A percentile compares a stretch with the other conserved stretches of the same genome.
Evolutionary conservation across 495 filamentous ascomycete genomes (phyloP).

Genomic region (Glonium stellatum): DNA sequence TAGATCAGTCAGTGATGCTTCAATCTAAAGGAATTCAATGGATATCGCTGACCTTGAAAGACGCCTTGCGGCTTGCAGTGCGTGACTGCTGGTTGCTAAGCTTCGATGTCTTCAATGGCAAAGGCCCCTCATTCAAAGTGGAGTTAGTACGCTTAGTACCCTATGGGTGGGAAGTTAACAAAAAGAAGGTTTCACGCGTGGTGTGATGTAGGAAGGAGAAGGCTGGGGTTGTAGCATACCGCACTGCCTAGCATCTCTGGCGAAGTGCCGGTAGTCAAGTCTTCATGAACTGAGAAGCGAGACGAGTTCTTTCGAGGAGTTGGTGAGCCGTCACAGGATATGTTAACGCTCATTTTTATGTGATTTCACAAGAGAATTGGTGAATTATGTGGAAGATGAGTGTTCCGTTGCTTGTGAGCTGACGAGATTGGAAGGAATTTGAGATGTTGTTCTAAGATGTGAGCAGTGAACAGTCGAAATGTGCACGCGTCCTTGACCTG

Average conservation of each 20-base stretch:
- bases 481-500: conserved; percentile 8
- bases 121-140: conserved; percentile 15
- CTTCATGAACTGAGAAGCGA: conserved; percentile 21
- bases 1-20: conserved; percentile 40
- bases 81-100: conserved; percentile 36
- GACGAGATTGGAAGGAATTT: conserved; percentile 7
- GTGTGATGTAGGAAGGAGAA: conserved; percentile 1
- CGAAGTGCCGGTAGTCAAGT: conserved; percentile 19
- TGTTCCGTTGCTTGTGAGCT: not conserved
- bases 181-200: conserved; percentile 5
- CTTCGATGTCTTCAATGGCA: conserved; percentile 39
- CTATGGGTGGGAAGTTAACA: conserved; percentile 26
- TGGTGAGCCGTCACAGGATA: conserved; percentile 30
- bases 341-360: conserved; percentile 25
- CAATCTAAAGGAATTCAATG: not conserved
- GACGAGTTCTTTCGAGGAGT: conserved; percentile 25
- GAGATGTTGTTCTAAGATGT: conserved; percentile 22
- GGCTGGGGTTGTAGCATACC: conserved; percentile 20
- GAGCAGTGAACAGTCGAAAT: conserved; percentile 14
- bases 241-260: conserved; percentile 22
- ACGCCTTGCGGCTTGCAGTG: conserved; percentile 6
- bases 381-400: conserved; percentile 22
- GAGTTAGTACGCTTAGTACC: conserved; percentile 22
- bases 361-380: not conserved
- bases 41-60: conserved; percentile 28